Evolutionary conservation across 768 basidiomycete genomes (phyloP), one percentile per base, ranked within the genome.

Genomic region (Panaeolus cyanescens): DNA sequence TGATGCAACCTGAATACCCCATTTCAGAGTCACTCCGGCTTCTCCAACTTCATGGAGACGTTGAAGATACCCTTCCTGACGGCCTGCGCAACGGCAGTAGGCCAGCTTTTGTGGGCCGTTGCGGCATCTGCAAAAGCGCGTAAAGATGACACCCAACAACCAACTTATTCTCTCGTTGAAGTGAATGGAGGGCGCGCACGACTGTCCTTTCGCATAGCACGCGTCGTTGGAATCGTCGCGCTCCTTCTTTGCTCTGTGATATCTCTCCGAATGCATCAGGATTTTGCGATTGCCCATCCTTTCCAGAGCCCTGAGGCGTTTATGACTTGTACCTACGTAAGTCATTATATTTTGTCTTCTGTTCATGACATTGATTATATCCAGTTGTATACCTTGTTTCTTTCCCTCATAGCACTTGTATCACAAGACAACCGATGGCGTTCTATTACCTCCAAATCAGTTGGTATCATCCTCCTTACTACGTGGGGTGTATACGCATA

Each of bases 401-500:
- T 81, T n/a, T 72, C 77, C 3, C 64, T 80, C 40, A 57, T 78
- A 12, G 67, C 79, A 1, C 64, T 81, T 15, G 63, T 73, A 3
- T 68, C 75, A 1, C 58, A 59, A 17, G 73, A 72, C 59, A 59
- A 71, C 42, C 70, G 22, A 4, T n/a, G 15, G 22, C 45, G 45
- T 13, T 28, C 30, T 7, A 50, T 50, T n/a, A 28, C 45, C 10
- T 50, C 45, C 10, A 50, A 50, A 50, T 50, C 45, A 4, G 25
- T 28, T n/a, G 4, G 56, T 40, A 10, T 65, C 25, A 9, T 78
- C 12, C 64, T 76, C 1, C 39, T 77, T 33, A 76, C 59, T 58
- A 74, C 65, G 64, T 75, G 63, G 74, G 63, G 56, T 4, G 75
- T 86, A 1, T 89, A 82, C 67, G 67, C 71, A 9, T 83, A 85